Base-by-base conservation (phyloP, 768 basidiomycete genomes). In the Boletus sensibilis region DNA sequence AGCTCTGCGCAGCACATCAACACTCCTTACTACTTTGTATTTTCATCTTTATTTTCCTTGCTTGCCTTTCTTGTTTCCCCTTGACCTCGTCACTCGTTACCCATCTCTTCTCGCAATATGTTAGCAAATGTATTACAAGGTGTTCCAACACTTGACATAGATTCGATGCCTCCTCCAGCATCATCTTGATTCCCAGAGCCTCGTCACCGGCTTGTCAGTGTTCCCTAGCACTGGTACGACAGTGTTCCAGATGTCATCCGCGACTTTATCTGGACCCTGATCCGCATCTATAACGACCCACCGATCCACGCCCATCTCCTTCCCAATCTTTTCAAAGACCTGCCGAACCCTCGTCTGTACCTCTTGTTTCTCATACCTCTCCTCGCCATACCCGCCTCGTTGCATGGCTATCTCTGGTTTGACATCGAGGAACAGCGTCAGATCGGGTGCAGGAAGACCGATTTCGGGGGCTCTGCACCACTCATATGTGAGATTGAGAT, bases 381-480 rank as follows among this genome's bases (percentile, higher is more conserved):
- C 94, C 51, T 82, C 81, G 4, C 94, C 94, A 63, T 89, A 97
- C 0, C 90, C 91, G 1, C 87, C 89, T 14, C 96, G 82, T 42
- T 70, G 65, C 39, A 78, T 78, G 0, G 93, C 91, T 13, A 78
- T 73, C 39, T 85, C 85, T 0, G 92, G 87, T 0, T 84, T 74
- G 57, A 98, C 80, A 62, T 94, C 85, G 56, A 99, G 84, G 76
- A 96, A 97, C 42, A 98, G 64, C 0, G 87, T 87, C 38, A 96
- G 71, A 69, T 98, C 97, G 0, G 96, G 96, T 0, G 87, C 80
- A 11, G 95, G 97, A 18, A 99, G 86, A 9, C 83, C 82, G n/a
- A 85, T 74, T 61, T 99, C 96, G 5, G 95, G 94, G 1, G 85
- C 76, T 47, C 84, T 80, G 69, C 94, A 96, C 91, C 92, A 99